These are phyloP conservation scores for Russula sp. DNA, from an alignment of 768 basidiomycete species.

Conservation along the genomic window DNA sequence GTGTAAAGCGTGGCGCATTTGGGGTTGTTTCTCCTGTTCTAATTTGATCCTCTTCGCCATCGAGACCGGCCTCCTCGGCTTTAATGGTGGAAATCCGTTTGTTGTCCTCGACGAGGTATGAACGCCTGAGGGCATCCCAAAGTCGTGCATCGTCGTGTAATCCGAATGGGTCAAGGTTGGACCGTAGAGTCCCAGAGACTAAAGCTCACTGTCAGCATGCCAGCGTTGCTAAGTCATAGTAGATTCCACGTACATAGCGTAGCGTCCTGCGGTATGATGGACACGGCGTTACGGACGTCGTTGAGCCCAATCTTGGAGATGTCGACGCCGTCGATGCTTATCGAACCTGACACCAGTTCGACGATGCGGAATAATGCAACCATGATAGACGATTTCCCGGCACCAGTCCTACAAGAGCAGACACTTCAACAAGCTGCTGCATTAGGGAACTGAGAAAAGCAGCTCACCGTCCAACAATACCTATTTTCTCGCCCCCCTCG, in stretches of 20 bases:
- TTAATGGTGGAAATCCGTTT: conserved; percentile 27
- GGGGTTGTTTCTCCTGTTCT: conserved; percentile 27
- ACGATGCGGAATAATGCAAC: conserved; percentile 81
- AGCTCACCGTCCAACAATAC: conserved; percentile 66
- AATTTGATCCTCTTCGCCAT: conserved; percentile 37
- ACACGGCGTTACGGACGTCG: conserved; percentile 59
- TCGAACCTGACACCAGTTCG: conserved; percentile 68
- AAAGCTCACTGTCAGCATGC: conserved; percentile 23
- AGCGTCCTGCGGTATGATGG: conserved; percentile 83
- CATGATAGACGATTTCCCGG: conserved; percentile 89
- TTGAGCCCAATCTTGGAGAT: conserved; percentile 73
- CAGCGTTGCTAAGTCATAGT: conserved; percentile 36
- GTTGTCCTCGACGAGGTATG: conserved; percentile 66
- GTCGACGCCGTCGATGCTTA: conserved; percentile 78
- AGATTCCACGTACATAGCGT: conserved; percentile 36
- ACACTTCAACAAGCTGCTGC: conserved; percentile 3
- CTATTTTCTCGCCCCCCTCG: conserved; percentile 79
- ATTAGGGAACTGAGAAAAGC: conserved; percentile 15
- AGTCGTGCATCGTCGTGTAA: conserved; percentile 71
- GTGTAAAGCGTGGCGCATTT: conserved; percentile 49
- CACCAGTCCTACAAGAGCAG: conserved; percentile 49
- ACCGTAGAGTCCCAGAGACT: conserved; percentile 77
- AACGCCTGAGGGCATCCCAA: conserved; percentile 84
- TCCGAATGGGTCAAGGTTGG: conserved; percentile 88
- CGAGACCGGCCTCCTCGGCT: conserved; percentile 32